phyloP scores from a whole-genome alignment of 345 rosid genomes.

The Hirschfeldia incana region DNA sequence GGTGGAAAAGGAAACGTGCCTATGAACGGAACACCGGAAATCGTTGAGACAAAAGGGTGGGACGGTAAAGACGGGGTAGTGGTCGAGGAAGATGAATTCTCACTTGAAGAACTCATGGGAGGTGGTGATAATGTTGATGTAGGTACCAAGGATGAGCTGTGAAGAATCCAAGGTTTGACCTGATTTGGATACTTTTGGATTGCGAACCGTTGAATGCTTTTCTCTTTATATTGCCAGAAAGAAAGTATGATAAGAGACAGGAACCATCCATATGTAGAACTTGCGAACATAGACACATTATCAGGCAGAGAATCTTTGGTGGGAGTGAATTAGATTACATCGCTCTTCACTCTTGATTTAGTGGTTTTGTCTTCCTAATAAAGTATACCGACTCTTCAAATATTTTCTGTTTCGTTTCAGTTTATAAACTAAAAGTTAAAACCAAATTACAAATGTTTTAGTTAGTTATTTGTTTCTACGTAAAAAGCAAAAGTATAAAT shows the following conservation, averaged over 20 bases:
- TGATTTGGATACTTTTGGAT: constrained; percentile 6
- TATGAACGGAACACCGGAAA: constrained; percentile 58
- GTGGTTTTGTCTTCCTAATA: background rate
- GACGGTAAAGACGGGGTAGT: constrained; percentile 93
- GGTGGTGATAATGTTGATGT: constrained; percentile 31
- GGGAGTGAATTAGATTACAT: background rate
- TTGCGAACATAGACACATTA: background rate
- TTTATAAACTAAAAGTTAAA: background rate
- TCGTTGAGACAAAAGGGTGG: constrained; percentile 73
- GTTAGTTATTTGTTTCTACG: background rate
- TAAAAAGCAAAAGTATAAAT: background rate
- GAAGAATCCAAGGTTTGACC: constrained; percentile 28
- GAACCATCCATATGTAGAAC: constrained; percentile 8
- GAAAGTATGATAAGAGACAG: constrained; percentile 13
- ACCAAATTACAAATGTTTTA: background rate
- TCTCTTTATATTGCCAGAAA: constrained; percentile 4
- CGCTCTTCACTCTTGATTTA: background rate
- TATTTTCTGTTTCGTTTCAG: background rate
- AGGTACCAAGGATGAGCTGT: constrained; percentile 59
- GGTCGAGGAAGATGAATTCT: constrained; percentile 88
- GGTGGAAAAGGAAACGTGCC: constrained; percentile 96
- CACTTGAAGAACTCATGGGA: constrained; percentile 96
- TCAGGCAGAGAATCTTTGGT: background rate
- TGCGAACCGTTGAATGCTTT: constrained; percentile 17
- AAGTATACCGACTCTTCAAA: background rate